Percentiles rank a stretch among this genome's conserved stretches.
phyloP scores from a whole-genome alignment of 1,139 yeast genomes.

The Neolecta irregularis region DNA sequence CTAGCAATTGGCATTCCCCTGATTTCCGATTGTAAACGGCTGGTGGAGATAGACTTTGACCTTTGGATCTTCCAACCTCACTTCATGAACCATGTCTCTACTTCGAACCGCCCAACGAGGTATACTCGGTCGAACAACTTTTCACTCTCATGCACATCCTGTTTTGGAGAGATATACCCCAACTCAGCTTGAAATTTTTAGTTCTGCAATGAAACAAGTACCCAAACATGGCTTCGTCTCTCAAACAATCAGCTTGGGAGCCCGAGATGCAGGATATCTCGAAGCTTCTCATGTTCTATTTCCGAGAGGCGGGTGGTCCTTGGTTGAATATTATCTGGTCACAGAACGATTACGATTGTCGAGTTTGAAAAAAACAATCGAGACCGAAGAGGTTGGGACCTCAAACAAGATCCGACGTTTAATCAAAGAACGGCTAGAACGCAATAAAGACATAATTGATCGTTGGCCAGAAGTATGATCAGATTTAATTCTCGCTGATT shows the following conservation, averaged over 20 bases:
- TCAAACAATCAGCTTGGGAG: conserved; percentile 44
- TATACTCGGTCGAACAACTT: too few relatives aligned
- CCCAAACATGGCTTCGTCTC: conserved; percentile 58
- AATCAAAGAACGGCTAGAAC: conserved; percentile 44
- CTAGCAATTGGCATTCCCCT: too few relatives aligned
- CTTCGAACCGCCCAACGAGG: too few relatives aligned
- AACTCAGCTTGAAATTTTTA: conserved; percentile 28
- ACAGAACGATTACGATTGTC: conserved; percentile 28
- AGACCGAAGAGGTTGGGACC: conserved; percentile 21
- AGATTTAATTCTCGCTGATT: too few relatives aligned
- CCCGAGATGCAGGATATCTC: conserved; percentile 44
- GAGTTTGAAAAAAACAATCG: conserved; percentile 21
- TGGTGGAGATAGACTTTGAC: too few relatives aligned
- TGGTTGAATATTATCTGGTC: conserved; percentile 50
- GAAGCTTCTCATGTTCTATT: conserved; percentile 55
- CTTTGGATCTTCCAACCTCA: too few relatives aligned
- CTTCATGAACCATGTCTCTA: too few relatives aligned
- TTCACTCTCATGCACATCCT: conserved; percentile 22
- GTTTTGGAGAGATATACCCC: conserved; percentile 21
- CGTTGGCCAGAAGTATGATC: conserved; percentile 28
- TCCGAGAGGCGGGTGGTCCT: conserved; percentile 42
- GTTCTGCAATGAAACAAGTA: conserved; percentile 37
- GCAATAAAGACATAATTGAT: conserved; percentile 40
- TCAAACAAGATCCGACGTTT: conserved; percentile 31
- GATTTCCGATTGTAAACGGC: too few relatives aligned